A percentile compares a stretch with the other conserved stretches of the same genome.
Evolutionary conservation across 495 filamentous ascomycete species (phyloP).

Genomic region (Lasiosphaeris hirsuta): DNA sequence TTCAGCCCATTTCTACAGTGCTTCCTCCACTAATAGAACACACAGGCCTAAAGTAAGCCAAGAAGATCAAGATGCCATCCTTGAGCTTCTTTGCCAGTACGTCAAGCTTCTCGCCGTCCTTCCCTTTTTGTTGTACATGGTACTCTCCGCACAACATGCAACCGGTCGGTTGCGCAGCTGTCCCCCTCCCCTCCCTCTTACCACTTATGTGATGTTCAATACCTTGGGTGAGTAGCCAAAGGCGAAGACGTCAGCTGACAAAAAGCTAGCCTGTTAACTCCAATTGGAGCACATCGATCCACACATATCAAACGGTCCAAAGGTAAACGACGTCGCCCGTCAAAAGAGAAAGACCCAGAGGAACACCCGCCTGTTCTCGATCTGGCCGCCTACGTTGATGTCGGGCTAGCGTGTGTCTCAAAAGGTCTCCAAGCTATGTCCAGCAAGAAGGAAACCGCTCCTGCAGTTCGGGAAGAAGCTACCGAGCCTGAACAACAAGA

Average conservation of each 20-base stretch:
- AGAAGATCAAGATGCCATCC: constrained; percentile 50
- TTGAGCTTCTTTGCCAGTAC: constrained; percentile 56
- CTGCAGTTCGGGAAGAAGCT: neutral
- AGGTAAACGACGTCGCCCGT: constrained; percentile 46
- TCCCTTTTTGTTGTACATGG: neutral
- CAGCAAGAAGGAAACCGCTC: neutral
- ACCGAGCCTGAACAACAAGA: neutral
- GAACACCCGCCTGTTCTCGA: constrained; percentile 42
- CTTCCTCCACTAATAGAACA: neutral
- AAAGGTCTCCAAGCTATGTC: constrained; percentile 50
- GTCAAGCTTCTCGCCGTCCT: constrained; percentile 9
- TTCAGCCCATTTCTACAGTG: neutral
- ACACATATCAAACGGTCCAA: constrained; percentile 48
- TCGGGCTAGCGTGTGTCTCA: constrained; percentile 58
- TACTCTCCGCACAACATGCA: neutral
- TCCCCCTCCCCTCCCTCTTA: neutral
- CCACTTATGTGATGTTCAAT: constrained; percentile 1
- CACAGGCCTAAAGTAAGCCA: constrained; percentile 48
- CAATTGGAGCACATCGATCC: constrained; percentile 53
- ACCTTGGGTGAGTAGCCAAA: too few relatives aligned
- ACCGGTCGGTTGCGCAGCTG: neutral
- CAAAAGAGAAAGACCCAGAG: constrained; percentile 25
- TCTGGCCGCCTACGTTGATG: constrained; percentile 48
- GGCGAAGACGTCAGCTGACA: neutral
- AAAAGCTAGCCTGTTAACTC: constrained; percentile 49